Conservation (phyloP, 2,329 filamentous ascomycete species). For the Botrytis porri region DNA sequence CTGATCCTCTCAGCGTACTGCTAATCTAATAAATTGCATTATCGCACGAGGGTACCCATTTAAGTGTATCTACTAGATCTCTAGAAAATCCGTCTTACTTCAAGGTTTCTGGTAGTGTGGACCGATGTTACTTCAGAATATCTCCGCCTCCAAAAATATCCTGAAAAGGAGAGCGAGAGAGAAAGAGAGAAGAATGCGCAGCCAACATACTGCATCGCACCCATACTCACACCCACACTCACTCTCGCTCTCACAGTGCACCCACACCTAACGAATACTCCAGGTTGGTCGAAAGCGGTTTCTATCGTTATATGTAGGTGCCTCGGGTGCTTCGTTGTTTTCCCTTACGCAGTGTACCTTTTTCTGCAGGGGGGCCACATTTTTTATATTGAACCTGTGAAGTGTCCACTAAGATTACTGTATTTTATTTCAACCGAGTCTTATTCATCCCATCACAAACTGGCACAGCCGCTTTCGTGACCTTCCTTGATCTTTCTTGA, state of each 20-base stretch:
- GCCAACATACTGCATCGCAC: neutral
- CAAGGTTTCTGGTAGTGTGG: neutral
- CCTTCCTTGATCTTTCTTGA: constrained; percentile 9
- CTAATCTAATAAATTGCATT: neutral
- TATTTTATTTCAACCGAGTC: constrained; percentile 3
- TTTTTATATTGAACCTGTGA: neutral
- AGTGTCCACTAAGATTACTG: neutral
- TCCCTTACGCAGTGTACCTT: neutral
- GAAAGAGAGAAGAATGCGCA: constrained; percentile 9
- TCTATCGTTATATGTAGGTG: constrained; percentile 1
- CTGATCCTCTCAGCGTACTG: neutral
- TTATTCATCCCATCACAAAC: constrained; percentile 15
- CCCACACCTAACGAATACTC: neutral
- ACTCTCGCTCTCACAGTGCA: neutral
- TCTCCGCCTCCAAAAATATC: constrained; percentile 14
- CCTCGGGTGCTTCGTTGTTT: neutral
- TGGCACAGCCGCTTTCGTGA: constrained; percentile 15
- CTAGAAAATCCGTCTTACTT: constrained; percentile 1
- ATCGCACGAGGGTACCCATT: neutral
- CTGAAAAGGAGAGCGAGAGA: neutral
- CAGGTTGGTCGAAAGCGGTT: neutral
- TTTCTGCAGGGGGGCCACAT: constrained; percentile 3
- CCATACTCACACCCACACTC: neutral
- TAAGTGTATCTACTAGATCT: neutral
- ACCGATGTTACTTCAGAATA: constrained; percentile 16